A percentile compares a stretch with the other conserved stretches of the same genome.
Evolutionary conservation across 495 filamentous ascomycete genomes (phyloP).

Genomic region (Choiromyces venosus): DNA sequence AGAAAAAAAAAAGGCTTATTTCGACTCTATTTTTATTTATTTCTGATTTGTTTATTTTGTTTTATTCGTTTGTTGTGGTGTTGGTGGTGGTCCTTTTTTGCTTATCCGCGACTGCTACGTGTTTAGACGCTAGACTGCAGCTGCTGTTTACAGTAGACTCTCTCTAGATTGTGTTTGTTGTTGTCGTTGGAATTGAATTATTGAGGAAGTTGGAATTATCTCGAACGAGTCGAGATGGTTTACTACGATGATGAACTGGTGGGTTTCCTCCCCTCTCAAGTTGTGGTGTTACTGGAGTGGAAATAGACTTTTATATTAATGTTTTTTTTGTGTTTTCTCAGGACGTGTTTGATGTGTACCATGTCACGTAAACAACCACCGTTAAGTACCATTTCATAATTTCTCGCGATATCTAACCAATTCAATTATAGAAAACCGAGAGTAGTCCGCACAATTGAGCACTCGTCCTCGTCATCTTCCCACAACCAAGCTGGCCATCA

Average conservation of each 20-base stretch:
- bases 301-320: background rate
- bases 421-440: background rate
- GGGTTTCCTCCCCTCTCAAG: background rate
- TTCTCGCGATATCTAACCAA: background rate
- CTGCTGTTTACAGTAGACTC: background rate
- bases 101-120: background rate
- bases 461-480: background rate
- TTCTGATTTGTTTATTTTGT: background rate
- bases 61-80: background rate
- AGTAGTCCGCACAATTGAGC: background rate
- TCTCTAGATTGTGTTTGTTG: background rate
- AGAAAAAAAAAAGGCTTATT: background rate
- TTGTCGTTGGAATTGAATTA: background rate
- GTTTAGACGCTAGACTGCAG: background rate
- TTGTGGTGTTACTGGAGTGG: background rate
- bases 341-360: conserved; percentile 5
- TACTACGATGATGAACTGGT: conserved; percentile 1
- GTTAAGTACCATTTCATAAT: background rate
- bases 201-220: background rate
- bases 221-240: background rate
- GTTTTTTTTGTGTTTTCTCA: background rate
- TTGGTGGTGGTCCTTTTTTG: background rate
- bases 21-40: background rate
- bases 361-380: background rate
- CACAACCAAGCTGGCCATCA: background rate